Conservation (phyloP, 2,329 filamentous ascomycete species). For the Thyridium curvatum region DNA sequence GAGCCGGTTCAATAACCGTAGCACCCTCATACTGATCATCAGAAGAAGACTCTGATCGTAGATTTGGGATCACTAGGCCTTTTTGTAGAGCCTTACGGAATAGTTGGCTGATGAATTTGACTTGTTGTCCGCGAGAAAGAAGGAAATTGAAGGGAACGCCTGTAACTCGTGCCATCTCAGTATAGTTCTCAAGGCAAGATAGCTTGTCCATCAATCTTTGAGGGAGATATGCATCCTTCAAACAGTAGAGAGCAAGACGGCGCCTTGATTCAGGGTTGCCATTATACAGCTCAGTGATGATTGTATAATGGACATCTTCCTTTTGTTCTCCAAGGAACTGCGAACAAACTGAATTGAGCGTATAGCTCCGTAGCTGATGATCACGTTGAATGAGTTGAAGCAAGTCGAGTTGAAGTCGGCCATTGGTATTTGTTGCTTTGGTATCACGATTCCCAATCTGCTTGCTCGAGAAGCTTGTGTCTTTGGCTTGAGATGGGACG, state of each 20-base stretch:
- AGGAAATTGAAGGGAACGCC: conserved; percentile 96
- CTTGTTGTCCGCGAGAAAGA: conserved; percentile 85
- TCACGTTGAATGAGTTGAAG: conserved; percentile 91
- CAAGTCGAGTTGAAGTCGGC: conserved; percentile 84
- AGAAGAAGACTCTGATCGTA: conserved; percentile 56
- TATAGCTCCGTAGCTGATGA: conserved; percentile 93
- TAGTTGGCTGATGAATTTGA: conserved; percentile 95
- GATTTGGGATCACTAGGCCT: conserved; percentile 87
- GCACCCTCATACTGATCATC: conserved; percentile 96
- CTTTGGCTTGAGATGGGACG: conserved; percentile 63
- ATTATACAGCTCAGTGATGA: conserved; percentile 98
- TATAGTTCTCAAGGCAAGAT: conserved; percentile 98
- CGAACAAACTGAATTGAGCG: conserved; percentile 89
- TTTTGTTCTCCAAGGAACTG: conserved; percentile 97
- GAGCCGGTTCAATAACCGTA: conserved; percentile 91
- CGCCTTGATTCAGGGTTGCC: conserved; percentile 89
- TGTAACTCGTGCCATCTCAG: conserved; percentile 98
- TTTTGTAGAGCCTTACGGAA: conserved; percentile 94
- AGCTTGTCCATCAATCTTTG: conserved; percentile 95
- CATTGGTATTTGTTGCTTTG: conserved; percentile 91
- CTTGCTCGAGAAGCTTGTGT: conserved; percentile 90
- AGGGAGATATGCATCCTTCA: conserved; percentile 95
- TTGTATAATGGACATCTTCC: conserved; percentile 96
- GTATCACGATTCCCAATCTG: conserved; percentile 97
- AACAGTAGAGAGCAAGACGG: conserved; percentile 86